phyloP scores from a whole-genome alignment of 1,284 basidiomycete species.

The Heterobasidion occidentale region DNA sequence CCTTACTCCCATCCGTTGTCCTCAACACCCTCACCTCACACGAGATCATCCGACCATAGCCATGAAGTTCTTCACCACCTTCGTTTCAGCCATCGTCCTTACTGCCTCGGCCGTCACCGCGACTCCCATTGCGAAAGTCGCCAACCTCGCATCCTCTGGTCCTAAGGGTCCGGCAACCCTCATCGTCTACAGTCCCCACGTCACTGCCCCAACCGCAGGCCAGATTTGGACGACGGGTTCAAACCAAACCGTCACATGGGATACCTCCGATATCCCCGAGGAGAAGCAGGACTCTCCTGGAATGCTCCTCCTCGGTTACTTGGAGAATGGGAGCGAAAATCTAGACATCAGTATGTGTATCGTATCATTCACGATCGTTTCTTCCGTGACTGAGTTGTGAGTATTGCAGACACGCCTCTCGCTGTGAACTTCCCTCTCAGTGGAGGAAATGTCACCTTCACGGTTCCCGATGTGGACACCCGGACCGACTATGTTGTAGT shows the following conservation, averaged over 20 bases:
- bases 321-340: constrained; percentile 26
- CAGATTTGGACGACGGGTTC: constrained; percentile 11
- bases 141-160: neutral
- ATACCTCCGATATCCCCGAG: constrained; percentile 23
- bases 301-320: constrained; percentile 29
- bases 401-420: constrained; percentile 25
- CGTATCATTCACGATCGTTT: neutral
- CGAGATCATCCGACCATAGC: neutral
- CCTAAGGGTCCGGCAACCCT: constrained; percentile 18
- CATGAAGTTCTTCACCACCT: constrained; percentile 13
- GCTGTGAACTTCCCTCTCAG: constrained; percentile 26
- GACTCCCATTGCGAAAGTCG: constrained; percentile 6
- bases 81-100: constrained; percentile 15
- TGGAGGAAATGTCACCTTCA: constrained; percentile 22
- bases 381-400: too few species aligned
- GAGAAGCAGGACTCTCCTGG: constrained; percentile 21
- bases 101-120: constrained; percentile 21
- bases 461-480: constrained; percentile 22
- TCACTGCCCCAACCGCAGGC: constrained; percentile 28
- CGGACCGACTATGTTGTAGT: constrained; percentile 29
- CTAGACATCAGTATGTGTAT: constrained; percentile 29
- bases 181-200: constrained; percentile 37
- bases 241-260: constrained; percentile 17
- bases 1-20: neutral
- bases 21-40: neutral